Base-by-base conservation (phyloP, 495 filamentous ascomycete genomes). In the Lentithecium fluviatile region DNA sequence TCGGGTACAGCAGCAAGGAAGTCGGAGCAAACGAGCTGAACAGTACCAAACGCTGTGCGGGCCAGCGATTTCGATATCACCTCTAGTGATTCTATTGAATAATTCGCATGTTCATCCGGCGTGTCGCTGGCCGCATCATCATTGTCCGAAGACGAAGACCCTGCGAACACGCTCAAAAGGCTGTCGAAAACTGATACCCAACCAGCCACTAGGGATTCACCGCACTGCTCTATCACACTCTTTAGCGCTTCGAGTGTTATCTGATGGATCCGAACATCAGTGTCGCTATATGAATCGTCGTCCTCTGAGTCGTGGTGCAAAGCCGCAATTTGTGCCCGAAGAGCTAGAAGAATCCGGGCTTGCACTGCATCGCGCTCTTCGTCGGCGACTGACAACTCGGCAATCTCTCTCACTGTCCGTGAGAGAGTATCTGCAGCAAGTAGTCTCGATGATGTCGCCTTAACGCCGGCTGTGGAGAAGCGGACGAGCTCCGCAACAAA, bases 21-120 rank as follows among this genome's bases (percentile, higher is more conserved):
- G 71, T 98, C 94, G 2, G 94, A 96, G 66, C 91, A 95, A 38
- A 97, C 88, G 6, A 98, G 83, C 67, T 97, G 91, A 15, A 95
- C 69, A 25, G 91, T 94, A 52, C 83, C 85, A 68, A 97, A 97
- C 0, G 91, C 88, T 17, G 90, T 85, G 42, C 89, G 83, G 46
- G 95, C 86, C 7, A 98, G 80, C 48, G 83, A 85, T 56, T 83
- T 77, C 6, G 91, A 91, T 29, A 73, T 69, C 6, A 75, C 60
- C 24, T 68, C 53, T 23, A 52, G 7, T 15, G 40, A 15, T 20
- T 45, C 42, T 21, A 24, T 25, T 42, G 37, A 45, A 7, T 19
- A 24, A 49, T n/a, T 53, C 7, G 10, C 36, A 13, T 58, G 45
- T 32, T 32, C 36, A 17, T 48, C 52, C 24, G 43, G 43, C 1